Base-by-base conservation (phyloP, 805 yeast species). In the Naumovozyma baii region DNA sequence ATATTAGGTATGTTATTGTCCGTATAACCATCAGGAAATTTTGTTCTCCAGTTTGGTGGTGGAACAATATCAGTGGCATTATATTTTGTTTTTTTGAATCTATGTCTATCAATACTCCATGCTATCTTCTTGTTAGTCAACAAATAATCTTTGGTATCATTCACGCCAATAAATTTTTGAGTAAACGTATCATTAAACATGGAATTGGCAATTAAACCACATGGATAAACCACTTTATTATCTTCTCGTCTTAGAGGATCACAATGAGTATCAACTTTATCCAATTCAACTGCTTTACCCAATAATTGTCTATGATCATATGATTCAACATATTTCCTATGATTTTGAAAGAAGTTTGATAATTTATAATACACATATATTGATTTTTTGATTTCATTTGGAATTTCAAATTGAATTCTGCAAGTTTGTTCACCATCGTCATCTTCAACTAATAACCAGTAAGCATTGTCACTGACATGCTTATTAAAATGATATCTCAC, bases 291-390 rank as follows among this genome's bases (percentile, higher is more conserved):
- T 3, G 87, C 84, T 19, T 73, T 58, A 3, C 98, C 98, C 43
- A 77, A 75, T 38, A 90, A 59, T 63, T 90, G 98, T 31, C 72
- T 68, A 59, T 81, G 73, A 58, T 87, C 94, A 60, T 72, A 83
- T 9, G 94, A 82, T 46, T 78, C 80, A 26, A 90, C 96, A 57
- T 87, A 92, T 46, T 92, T 83, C 45, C 98, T 76, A 65, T 90
- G 97, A 61, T 92, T 90, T 60, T 92, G 97, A 61, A 73, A 87
- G 61, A 87, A 92, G 57, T 86, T 86, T 25, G 96, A 87, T 54
- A 90, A 68, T 48, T 79, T 77, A 65, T 90, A 90, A 64, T 85
- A 92, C 47, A 86, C 55, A 57, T 70, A 86, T 5, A 87, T 58
- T 3, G 95, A 86, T 2, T 80, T 73, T 28, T 76, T 69, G 58